phyloP scores from a whole-genome alignment of 768 basidiomycete species.

The Cubamyces sp. region DNA sequence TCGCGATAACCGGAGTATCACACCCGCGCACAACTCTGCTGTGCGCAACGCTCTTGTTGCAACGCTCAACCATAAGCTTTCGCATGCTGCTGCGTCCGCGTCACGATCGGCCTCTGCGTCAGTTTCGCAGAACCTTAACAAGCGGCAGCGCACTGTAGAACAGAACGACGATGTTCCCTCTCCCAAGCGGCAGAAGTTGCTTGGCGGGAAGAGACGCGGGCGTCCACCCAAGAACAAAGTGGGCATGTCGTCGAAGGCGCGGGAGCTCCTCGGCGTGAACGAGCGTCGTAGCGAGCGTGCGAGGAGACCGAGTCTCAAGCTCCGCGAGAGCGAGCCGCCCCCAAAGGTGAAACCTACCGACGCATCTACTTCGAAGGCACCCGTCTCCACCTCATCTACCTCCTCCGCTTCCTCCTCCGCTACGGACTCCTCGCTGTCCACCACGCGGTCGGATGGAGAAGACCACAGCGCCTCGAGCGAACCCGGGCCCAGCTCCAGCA shows the following conservation, averaged over 20 bases:
- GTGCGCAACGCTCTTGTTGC: conserved; percentile 53
- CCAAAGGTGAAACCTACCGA: conserved; percentile 20
- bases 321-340: conserved; percentile 36
- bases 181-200: conserved; percentile 53
- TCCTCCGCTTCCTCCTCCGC: conserved; percentile 11
- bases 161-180: conserved; percentile 37
- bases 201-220: conserved; percentile 26
- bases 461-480: conserved; percentile 13
- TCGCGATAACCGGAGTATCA: conserved; percentile 40
- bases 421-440: conserved; percentile 17
- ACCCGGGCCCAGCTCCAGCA: conserved; percentile 12
- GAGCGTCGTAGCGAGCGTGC: conserved; percentile 37
- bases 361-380: conserved; percentile 10
- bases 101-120: conserved; percentile 24
- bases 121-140: conserved; percentile 16
- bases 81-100: conserved; percentile 42
- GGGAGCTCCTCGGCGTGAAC: conserved; percentile 28
- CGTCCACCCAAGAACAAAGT: conserved; percentile 33
- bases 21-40: conserved; percentile 37
- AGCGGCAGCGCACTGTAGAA: conserved; percentile 24
- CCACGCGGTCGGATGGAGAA: conserved; percentile 21
- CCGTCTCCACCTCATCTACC: conserved; percentile 21
- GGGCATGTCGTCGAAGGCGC: conserved; percentile 32
- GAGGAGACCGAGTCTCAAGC: conserved; percentile 38
- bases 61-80: conserved; percentile 59